Conservation (phyloP, 2,329 filamentous ascomycete genomes). For the Colletotrichum musae region DNA sequence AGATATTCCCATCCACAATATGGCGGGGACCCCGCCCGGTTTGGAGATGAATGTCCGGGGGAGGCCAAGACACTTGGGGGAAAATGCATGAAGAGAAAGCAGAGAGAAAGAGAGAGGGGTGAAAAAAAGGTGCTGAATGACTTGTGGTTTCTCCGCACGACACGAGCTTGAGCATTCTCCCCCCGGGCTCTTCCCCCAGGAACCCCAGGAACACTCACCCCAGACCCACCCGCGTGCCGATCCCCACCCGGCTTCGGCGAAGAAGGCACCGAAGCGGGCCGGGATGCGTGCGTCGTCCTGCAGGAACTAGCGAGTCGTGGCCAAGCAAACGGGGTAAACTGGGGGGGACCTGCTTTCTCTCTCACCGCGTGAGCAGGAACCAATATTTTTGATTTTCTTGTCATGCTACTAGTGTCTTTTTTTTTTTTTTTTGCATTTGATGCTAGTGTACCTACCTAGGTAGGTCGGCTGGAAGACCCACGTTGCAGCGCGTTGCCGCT, state of each 20-base stretch:
- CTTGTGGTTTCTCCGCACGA: constrained; percentile 19
- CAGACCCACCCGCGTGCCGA: neutral
- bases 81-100: neutral
- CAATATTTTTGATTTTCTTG: neutral
- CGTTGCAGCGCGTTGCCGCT: constrained; percentile 21
- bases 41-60: constrained; percentile 27
- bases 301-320: constrained; percentile 4
- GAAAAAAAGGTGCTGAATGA: neutral
- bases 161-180: neutral
- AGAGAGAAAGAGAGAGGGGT: too few species aligned
- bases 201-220: neutral
- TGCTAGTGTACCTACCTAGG: too few species aligned
- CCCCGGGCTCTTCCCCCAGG: neutral
- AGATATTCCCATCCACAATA: constrained; percentile 1
- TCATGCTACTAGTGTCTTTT: neutral
- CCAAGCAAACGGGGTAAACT: neutral
- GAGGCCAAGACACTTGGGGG: neutral
- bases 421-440: neutral
- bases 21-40: constrained; percentile 12
- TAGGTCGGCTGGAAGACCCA: neutral
- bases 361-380: constrained; percentile 2
- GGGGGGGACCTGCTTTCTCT: neutral
- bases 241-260: constrained; percentile 25
- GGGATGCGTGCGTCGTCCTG: neutral
- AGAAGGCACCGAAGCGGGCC: constrained; percentile 19